Evolutionary conservation across 495 filamentous ascomycete genomes (phyloP).

Genomic region (Talaromyces adpressus): DNA sequence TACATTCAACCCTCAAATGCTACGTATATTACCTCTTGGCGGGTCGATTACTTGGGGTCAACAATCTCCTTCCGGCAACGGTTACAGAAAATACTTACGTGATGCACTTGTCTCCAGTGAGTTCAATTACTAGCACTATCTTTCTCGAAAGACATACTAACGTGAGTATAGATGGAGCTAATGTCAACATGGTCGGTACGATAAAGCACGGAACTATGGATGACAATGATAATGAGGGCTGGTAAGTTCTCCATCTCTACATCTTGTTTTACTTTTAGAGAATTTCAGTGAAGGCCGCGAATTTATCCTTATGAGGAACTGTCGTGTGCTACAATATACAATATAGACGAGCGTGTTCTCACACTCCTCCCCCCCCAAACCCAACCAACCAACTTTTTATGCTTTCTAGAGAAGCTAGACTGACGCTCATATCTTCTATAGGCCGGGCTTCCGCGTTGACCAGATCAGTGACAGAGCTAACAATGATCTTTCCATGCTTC

Average conservation of each 20-base stretch:
- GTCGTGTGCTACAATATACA: too few species aligned
- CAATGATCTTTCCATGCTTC: not conserved
- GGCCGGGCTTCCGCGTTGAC: not conserved
- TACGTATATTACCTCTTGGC: not conserved
- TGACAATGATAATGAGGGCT: not conserved
- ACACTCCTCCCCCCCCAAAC: too few species aligned
- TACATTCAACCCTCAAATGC: not conserved
- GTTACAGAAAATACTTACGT: not conserved
- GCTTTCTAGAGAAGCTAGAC: not conserved
- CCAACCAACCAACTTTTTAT: too few species aligned
- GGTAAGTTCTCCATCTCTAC: not conserved
- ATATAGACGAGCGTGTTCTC: too few species aligned
- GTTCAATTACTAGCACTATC: too few species aligned
- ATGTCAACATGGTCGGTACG: constrained; percentile 3
- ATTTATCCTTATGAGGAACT: too few species aligned
- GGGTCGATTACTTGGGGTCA: constrained; percentile 1
- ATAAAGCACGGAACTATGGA: not conserved
- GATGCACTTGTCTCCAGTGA: not conserved
- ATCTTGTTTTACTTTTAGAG: too few species aligned
- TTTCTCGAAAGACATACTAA: too few species aligned
- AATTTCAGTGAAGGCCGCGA: too few species aligned
- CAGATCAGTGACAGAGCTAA: not conserved
- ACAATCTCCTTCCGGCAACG: not conserved
- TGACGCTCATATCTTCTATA: not conserved
- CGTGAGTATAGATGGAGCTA: not conserved